Evolutionary conservation across 2,329 filamentous ascomycete species (phyloP).

Genomic region (Elsinoe batatas): DNA sequence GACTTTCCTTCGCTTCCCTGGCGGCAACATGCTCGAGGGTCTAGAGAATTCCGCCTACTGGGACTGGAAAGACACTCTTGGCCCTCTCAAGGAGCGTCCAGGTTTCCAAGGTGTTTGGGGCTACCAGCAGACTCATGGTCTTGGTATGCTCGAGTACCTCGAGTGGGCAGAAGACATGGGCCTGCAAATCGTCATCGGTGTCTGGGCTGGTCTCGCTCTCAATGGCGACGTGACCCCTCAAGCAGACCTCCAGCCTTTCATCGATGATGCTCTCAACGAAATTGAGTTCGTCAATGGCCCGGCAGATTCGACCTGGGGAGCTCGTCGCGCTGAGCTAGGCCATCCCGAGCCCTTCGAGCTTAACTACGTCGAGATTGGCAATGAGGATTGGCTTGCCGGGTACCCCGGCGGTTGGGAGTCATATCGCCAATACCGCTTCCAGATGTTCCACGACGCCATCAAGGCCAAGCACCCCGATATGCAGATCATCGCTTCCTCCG

Average conservation of each 20-base stretch:
- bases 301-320: conserved; percentile 45
- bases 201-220: conserved; percentile 28
- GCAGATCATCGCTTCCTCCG: conserved; percentile 42
- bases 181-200: conserved; percentile 35
- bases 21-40: conserved; percentile 47
- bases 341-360: conserved; percentile 52
- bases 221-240: conserved; percentile 38
- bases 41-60: conserved; percentile 35
- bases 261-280: conserved; percentile 52
- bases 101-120: conserved; percentile 48
- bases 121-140: conserved; percentile 52
- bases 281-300: conserved; percentile 54
- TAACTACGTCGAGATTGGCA: conserved; percentile 55
- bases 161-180: conserved; percentile 9
- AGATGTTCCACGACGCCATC: conserved; percentile 51
- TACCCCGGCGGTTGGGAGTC: conserved; percentile 25
- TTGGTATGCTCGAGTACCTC: conserved; percentile 53
- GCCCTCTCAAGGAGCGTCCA: conserved; percentile 43
- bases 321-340: conserved; percentile 48
- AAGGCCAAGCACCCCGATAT: conserved; percentile 47
- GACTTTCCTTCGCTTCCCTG: conserved; percentile 52
- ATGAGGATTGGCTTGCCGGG: conserved; percentile 54
- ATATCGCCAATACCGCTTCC: conserved; percentile 43
- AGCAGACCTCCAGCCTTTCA: conserved; percentile 42
- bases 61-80: conserved; percentile 45